Conservation (phyloP, 352 stramenopile species). For the Globisporangium mamillatum region DNA sequence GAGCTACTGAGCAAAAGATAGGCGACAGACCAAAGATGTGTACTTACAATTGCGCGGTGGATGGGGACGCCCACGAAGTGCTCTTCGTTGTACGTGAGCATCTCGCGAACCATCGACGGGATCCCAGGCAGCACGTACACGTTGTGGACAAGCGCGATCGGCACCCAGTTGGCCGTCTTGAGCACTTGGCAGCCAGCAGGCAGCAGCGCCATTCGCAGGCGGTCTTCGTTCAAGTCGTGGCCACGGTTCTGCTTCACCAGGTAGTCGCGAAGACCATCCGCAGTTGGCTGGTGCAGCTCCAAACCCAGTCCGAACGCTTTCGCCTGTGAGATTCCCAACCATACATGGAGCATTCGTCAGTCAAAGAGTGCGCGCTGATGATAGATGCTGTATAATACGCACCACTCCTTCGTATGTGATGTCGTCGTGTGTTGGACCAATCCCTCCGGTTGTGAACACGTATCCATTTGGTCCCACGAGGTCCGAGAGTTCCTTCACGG, state of each 20-base stretch:
- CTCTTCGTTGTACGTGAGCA: slow-evolving; percentile 77
- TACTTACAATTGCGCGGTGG: slow-evolving; percentile 67
- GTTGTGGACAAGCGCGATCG: slow-evolving; percentile 75
- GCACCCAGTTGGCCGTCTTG: slow-evolving; percentile 60
- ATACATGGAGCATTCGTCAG: too few species aligned
- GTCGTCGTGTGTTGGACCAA: slow-evolving; percentile 84
- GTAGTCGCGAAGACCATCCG: slow-evolving; percentile 49
- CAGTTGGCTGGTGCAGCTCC: slow-evolving; percentile 63
- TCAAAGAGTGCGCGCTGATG: too few species aligned
- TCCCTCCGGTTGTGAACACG: slow-evolving; percentile 84
- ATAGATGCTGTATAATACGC: slow-evolving; percentile 3
- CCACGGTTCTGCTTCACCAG: slow-evolving; percentile 32
- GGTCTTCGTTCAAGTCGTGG: slow-evolving; percentile 60
- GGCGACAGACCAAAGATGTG: neutral
- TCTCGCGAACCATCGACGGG: slow-evolving; percentile 74
- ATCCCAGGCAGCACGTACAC: slow-evolving; percentile 86
- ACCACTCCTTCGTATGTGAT: slow-evolving; percentile 87
- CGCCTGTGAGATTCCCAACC: slow-evolving; percentile 30
- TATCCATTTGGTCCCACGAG: slow-evolving; percentile 73
- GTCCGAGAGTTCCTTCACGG: slow-evolving; percentile 70
- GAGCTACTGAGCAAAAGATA: neutral
- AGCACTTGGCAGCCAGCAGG: slow-evolving; percentile 57
- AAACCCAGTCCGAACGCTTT: slow-evolving; percentile 70
- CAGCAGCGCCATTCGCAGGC: slow-evolving; percentile 71
- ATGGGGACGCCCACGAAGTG: slow-evolving; percentile 80